These are phyloP conservation scores for Candida piceae DNA, from an alignment of 805 yeast genomes.

Conservation along the genomic window DNA sequence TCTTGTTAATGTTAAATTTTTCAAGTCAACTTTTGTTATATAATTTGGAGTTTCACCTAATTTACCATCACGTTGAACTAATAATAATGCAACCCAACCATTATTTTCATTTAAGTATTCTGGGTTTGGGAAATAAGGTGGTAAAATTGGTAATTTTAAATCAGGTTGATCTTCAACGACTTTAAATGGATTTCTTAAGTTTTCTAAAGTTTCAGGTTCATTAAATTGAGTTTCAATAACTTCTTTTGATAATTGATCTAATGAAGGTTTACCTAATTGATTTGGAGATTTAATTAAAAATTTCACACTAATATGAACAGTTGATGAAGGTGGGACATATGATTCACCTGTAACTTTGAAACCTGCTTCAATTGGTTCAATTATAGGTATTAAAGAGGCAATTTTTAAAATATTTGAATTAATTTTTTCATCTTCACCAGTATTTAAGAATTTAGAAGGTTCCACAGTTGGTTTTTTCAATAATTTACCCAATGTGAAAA, in stretches of 20 bases:
- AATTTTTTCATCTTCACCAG: constrained; percentile 28
- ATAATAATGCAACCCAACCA: constrained; percentile 66
- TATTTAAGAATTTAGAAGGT: constrained; percentile 52
- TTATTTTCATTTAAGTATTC: constrained; percentile 29
- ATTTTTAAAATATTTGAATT: constrained; percentile 41
- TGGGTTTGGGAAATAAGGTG: constrained; percentile 70
- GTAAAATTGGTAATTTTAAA: constrained; percentile 51
- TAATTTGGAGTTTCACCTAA: constrained; percentile 63
- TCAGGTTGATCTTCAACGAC: constrained; percentile 64
- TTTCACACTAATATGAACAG: constrained; percentile 70
- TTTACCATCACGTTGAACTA: constrained; percentile 73
- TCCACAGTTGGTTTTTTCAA: constrained; percentile 54
- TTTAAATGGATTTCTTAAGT: constrained; percentile 65
- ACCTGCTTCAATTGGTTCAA: constrained; percentile 63
- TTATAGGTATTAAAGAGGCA: constrained; percentile 62
- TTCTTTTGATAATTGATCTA: constrained; percentile 34
- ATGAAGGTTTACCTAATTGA: constrained; percentile 51
- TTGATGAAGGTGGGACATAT: constrained; percentile 64
- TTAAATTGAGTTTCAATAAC: constrained; percentile 32
- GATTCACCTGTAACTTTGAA: constrained; percentile 87
- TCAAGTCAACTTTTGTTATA: constrained; percentile 46
- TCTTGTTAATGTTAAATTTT: constrained; percentile 49
- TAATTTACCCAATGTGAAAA: constrained; percentile 65
- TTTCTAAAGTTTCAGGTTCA: constrained; percentile 62
- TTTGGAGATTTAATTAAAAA: constrained; percentile 70